phyloP scores from a whole-genome alignment of 306 rosid species.

The Rosa chinensis region DNA sequence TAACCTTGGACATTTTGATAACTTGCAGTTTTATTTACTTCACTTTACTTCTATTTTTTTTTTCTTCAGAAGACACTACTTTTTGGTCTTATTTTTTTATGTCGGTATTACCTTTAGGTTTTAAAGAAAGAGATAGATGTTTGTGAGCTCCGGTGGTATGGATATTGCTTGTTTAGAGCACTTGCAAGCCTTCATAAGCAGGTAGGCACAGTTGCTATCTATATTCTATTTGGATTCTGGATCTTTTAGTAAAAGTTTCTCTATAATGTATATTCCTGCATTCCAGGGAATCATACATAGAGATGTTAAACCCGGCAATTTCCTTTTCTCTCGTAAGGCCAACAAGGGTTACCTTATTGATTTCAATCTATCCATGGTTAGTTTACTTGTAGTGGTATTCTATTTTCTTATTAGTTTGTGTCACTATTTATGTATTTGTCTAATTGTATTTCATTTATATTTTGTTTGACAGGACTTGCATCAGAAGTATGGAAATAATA shows the following conservation, averaged over 20 bases:
- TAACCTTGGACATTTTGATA: slow-evolving; percentile 23
- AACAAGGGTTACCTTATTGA: slow-evolving; percentile 84
- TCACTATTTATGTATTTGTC: slow-evolving; percentile 12
- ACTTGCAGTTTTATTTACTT: not conserved
- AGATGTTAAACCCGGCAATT: slow-evolving; percentile 94
- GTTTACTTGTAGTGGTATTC: slow-evolving; percentile 23
- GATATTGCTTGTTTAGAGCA: slow-evolving; percentile 80
- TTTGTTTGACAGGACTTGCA: slow-evolving; percentile 47
- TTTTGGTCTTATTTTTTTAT: slow-evolving; percentile 9
- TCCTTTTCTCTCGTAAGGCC: slow-evolving; percentile 73
- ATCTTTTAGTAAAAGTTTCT: slow-evolving; percentile 6
- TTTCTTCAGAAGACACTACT: not conserved
- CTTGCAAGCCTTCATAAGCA: slow-evolving; percentile 79
- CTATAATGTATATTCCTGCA: slow-evolving; percentile 18
- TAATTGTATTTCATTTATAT: not conserved
- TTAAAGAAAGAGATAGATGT: slow-evolving; percentile 74
- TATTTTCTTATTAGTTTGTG: not conserved
- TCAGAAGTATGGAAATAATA: slow-evolving; percentile 28
- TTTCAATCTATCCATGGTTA: slow-evolving; percentile 88
- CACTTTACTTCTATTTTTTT: not conserved
- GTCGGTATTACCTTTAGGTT: slow-evolving; percentile 46
- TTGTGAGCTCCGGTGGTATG: slow-evolving; percentile 74
- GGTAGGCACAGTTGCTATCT: slow-evolving; percentile 38
- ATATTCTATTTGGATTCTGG: not conserved
- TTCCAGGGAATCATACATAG: slow-evolving; percentile 77